phyloP scores from a whole-genome alignment of 495 filamentous ascomycete genomes.

The Xylaria bambusicola region DNA sequence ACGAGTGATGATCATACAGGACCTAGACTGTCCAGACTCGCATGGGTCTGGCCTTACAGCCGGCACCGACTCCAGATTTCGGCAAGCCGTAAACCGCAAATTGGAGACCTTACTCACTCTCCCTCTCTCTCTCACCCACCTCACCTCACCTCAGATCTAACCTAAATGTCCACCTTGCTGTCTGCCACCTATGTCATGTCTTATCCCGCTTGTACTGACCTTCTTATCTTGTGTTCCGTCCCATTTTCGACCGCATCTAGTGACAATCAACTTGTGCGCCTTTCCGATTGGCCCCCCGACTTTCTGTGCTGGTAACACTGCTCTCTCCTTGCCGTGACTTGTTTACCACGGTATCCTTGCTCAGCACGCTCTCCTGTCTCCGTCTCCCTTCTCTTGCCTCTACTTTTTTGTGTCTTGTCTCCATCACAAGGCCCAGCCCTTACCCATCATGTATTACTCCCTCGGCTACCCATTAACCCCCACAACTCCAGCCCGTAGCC shows the following conservation, averaged over 20 bases:
- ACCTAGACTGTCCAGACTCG: no score
- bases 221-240: neutral
- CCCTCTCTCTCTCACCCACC: no score
- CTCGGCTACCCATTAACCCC: slow-evolving; percentile 1
- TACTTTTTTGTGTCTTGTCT: neutral
- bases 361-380: no score
- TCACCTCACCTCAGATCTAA: no score
- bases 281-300: slow-evolving; percentile 1
- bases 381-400: no score
- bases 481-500: neutral
- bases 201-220: neutral
- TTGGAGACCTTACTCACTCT: neutral
- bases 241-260: slow-evolving; percentile 4
- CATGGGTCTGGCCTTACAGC: no score
- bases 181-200: neutral
- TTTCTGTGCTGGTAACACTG: neutral
- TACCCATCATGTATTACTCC: neutral
- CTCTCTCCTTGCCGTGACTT: neutral
- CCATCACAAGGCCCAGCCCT: neutral
- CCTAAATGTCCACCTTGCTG: no score
- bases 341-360: neutral
- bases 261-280: neutral
- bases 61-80: neutral
- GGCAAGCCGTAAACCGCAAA: neutral
- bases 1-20: no score